These are phyloP conservation scores for Nicotiana knightiana DNA, from an alignment of 257 asterid species.

Conservation along the genomic window DNA sequence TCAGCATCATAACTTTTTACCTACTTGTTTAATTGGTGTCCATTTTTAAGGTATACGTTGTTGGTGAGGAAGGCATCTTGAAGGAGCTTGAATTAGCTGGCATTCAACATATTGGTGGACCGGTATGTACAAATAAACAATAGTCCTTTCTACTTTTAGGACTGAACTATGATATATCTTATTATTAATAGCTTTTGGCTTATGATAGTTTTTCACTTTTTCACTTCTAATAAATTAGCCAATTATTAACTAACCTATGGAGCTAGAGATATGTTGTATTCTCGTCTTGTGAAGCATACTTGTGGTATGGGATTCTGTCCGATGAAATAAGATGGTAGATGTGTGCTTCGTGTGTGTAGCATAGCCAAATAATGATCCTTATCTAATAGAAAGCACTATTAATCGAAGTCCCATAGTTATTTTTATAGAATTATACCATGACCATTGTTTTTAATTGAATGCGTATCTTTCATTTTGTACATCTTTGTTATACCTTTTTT, in stretches of 20 bases:
- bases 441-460: neutral
- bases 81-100: conserved; percentile 95
- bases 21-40: conserved; percentile 12
- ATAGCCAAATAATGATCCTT: neutral
- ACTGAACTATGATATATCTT: neutral
- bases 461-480: neutral
- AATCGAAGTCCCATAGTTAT: too few relatives aligned
- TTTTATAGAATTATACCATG: neutral
- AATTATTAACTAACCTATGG: neutral
- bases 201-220: neutral
- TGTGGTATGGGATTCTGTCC: neutral
- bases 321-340: neutral
- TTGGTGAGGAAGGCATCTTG: conserved; percentile 95
- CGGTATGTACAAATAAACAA: conserved; percentile 38
- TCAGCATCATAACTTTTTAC: neutral
- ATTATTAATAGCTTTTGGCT: neutral
- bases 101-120: conserved; percentile 84
- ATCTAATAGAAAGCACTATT: neutral
- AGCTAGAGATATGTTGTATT: neutral
- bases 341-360: too few relatives aligned
- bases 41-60: conserved; percentile 67
- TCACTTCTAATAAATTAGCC: neutral
- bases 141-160: neutral
- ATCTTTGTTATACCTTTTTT: neutral
- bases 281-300: neutral